phyloP scores from a whole-genome alignment of 129 eudicot genomes.

The Logfia minima region DNA sequence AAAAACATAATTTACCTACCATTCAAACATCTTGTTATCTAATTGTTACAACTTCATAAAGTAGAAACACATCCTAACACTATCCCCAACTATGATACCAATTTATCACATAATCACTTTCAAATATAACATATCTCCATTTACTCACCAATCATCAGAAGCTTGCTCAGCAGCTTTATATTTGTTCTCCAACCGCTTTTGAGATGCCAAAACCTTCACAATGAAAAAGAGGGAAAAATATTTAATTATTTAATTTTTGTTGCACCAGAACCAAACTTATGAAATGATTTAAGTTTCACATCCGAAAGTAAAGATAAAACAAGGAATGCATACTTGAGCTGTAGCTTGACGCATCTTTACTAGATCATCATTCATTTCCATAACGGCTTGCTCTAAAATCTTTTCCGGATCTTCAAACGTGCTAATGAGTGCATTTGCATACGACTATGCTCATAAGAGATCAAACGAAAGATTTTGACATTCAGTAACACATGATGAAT shows the following conservation, averaged over 20 bases:
- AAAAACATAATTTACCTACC: not conserved
- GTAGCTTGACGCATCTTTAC: slow-evolving; percentile 99
- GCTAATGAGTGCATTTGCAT: slow-evolving; percentile 89
- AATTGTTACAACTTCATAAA: not conserved
- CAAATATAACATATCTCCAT: not conserved
- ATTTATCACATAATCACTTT: not conserved
- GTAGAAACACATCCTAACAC: not conserved
- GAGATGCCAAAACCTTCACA: slow-evolving; percentile 92
- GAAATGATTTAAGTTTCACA: slow-evolving; percentile 6
- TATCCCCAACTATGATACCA: not conserved
- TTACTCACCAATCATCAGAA: slow-evolving; percentile 85
- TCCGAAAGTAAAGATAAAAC: slow-evolving; percentile 4
- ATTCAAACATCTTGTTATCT: not conserved
- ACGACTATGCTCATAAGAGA: slow-evolving; percentile 53
- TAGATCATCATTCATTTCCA: slow-evolving; percentile 91
- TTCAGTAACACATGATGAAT: not conserved
- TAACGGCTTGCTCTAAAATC: slow-evolving; percentile 92
- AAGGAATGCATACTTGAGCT: slow-evolving; percentile 66
- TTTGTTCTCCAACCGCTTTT: slow-evolving; percentile 89
- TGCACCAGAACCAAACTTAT: slow-evolving; percentile 5
- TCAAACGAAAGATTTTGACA: not conserved
- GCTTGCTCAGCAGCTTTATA: slow-evolving; percentile 86
- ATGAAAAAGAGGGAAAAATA: not conserved
- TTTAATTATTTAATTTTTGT: not conserved
- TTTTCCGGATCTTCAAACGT: slow-evolving; percentile 95